Conservation (phyloP, 352 stramenopile genomes). For the Phytopythium kandeliae region DNA sequence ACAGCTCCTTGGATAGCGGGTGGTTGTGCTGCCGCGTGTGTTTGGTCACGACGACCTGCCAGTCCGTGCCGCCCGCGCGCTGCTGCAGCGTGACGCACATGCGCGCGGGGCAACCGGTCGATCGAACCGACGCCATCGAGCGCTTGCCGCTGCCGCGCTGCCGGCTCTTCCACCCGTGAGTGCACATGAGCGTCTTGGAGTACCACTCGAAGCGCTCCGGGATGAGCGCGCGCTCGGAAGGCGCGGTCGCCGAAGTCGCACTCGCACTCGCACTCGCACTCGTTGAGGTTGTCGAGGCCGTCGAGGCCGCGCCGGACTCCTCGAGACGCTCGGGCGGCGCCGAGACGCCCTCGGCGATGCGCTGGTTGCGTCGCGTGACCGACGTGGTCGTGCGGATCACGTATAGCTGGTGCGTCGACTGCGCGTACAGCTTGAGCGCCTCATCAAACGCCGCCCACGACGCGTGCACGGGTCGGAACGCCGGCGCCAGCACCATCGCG, state of each 20-base stretch:
- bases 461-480: conserved; percentile 42
- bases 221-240: conserved; percentile 37
- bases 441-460: conserved; percentile 67
- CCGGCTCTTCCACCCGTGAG: conserved; percentile 72
- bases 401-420: conserved; percentile 65
- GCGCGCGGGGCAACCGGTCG: conserved; percentile 63
- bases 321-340: not conserved
- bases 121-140: conserved; percentile 48
- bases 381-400: conserved; percentile 77
- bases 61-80: conserved; percentile 26
- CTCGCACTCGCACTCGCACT: too few species aligned
- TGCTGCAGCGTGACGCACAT: conserved; percentile 78
- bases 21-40: conserved; percentile 72
- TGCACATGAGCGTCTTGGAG: conserved; percentile 80
- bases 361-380: conserved; percentile 58
- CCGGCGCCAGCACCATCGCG: conserved; percentile 24
- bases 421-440: conserved; percentile 49
- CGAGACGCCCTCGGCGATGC: conserved; percentile 32
- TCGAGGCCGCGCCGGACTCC: conserved; percentile 5
- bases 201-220: conserved; percentile 66
- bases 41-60: conserved; percentile 73
- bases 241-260: not conserved
- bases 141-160: conserved; percentile 62
- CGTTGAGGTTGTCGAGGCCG: too few species aligned
- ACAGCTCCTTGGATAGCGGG: conserved; percentile 65